Evolutionary conservation across 179 eudicot species (phyloP), one percentile per base, ranked within the genome.

Genomic region (Pouteria campechiana): DNA sequence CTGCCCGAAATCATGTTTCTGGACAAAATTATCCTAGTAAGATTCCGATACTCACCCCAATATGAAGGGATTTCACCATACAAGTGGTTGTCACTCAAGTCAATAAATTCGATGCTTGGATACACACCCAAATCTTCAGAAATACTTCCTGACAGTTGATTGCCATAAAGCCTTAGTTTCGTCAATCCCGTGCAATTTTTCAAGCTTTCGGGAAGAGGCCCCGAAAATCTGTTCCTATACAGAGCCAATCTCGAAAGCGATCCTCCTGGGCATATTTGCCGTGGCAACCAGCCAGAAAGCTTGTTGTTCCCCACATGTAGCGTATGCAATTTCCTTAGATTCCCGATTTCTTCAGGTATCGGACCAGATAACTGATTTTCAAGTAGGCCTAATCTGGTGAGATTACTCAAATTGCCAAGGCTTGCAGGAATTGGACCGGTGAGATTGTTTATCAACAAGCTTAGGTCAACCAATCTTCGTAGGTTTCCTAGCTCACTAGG

Each of bases 101-200:
- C 66, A 36, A 79, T 32, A 34, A 47, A 69, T 12, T 48, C 46
- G 24, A 79, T 52, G 14, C 52, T 21, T 6, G 77, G 77, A 44
- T 72, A 73, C 1, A 67, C 57, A 5, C 78, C 80, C 32, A 76
- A 69, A 55, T 55, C 74, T 48, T 71, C 61, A 6, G 70, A 50
- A 31, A 75, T 56, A 22, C 56, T 61, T 11, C 83, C 79, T n/a
- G 54, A 67, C n/a, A 75, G 41, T 11, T 54, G 58, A 57, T 79
- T 78, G 20, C 56, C 52, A 7, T 68, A 68, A 0, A 79, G 57
- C 38, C 73, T 58, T 6, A 67, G 49, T 38, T 77, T 62, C 15
- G 48, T 40, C 39, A 79, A 55, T 49, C 60, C 60, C 2, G 64
- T 52, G 50, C 82, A 75, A 12, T 64, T 65, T 58, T 38, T 70